Base-by-base conservation (phyloP, 1,139 yeast species). In the Blastobotrys proliferans region DNA sequence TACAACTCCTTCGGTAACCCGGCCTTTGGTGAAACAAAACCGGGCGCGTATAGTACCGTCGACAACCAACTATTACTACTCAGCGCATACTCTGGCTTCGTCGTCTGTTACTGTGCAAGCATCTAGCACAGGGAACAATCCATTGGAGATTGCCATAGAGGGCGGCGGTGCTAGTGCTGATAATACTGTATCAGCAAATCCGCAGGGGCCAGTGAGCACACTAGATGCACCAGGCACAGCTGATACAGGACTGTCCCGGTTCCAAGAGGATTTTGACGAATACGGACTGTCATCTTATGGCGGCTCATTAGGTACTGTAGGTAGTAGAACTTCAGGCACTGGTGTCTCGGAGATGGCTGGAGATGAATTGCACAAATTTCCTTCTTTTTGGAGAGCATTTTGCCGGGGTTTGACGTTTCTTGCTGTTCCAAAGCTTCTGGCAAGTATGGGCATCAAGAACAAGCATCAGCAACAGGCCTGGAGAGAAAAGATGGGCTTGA, bases 401-500 rank as follows among this genome's bases (percentile, higher is more conserved):
- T 86, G 95, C 61, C 77, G 78, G 54, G 53, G 73, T 9, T 64
- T 87, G 20, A 86, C 96, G 0, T 81, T 84, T 59, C 83, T 94
- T 86, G 82, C 94, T 87, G 88, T 92, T 2, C 95, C 95, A 1
- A 72, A 79, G 10, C 49, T 86, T n/a, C 67, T 88, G 51, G 67
- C 67, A 40, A 59, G 80, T 39, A 79, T 75, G 62, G 96, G 96
- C 1, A 73, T 86, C 67, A 72, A 72, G 26, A 76, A 81, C 29
- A 76, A 76, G 52, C 83, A 78, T 40, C 76, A 90, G 54, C 95
- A 85, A 61, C 76, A 77, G 66, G 96, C 96, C 0, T 88, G 97
- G 97, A 73, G 96, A 59, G 96, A 88, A 61, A 88, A 88, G 60
- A 79, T 86, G 34, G 96, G 83, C 1, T 69, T 87, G 43, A 67